Evolutionary conservation across 2,329 filamentous ascomycete species (phyloP), one percentile per base, ranked within the genome.

Genomic region (Phialophora expanda): DNA sequence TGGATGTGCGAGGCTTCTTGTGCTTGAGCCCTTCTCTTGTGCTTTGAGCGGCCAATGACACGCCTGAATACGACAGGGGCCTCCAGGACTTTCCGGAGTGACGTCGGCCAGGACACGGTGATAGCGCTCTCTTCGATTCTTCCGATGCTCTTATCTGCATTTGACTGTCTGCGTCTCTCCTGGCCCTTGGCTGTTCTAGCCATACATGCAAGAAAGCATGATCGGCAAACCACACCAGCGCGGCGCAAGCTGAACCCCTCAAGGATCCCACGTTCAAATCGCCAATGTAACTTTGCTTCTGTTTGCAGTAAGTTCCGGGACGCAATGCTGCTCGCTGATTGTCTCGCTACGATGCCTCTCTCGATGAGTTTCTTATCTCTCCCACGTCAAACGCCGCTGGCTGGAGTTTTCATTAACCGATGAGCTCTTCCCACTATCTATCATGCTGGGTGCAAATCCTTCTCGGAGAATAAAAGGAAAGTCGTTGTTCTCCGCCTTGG

Each of bases 351-450:
- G 3, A 60, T 51, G 46, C 24, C 30, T 32, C 20, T 1, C 26
- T 58, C 9, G 24, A 44, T 20, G 22, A 38, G 20, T 22, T 14
- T 41, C 57, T 60, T 60, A 60, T 60, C 57, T 60, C 38, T 58
- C 5, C 20, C 48, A 24, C 38, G 9, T 44, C 56, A 58, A 46
- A 58, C 9, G 38, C 4, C 38, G n/a, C 17, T 26, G 20, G 38
- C 34, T n/a, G 26, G 9, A 28, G 2, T 26, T 30, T 12, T 26
- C 9, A 7, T 30, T 30, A 58, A 17, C 5, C 38, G 56, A 9
- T 20, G 6, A 24, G 3, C 24, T 3, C 48, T 22, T 26, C 24
- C 48, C 24, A 12, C 48, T 51, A 51, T 26, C 48, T 44, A n/a
- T n/a, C 38, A 44, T 7, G 38, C 17, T 44, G 38, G 38, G 17